phyloP scores from a whole-genome alignment of 148 eudicot genomes.

The Tetragonia tetragonoides region DNA sequence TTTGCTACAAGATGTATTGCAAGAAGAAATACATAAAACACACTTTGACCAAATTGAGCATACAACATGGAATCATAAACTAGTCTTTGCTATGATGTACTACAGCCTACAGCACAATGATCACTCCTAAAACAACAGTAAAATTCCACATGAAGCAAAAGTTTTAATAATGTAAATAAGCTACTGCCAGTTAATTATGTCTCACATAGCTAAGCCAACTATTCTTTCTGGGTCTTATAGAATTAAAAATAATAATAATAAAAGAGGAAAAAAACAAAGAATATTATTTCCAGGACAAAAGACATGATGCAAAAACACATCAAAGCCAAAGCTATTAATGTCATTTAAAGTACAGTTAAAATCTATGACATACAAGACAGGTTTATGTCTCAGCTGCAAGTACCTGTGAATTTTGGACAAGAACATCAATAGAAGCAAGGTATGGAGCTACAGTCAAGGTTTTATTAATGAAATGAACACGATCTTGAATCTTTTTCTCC shows the following conservation, averaged over 20 bases:
- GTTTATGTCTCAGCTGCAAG: slow-evolving; percentile 16
- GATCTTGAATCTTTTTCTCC: slow-evolving; percentile 65
- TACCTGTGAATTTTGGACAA: slow-evolving; percentile 97
- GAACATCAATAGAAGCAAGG: slow-evolving; percentile 88
- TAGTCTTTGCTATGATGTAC: neutral
- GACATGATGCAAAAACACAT: neutral
- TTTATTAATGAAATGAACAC: slow-evolving; percentile 90
- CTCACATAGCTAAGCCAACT: neutral
- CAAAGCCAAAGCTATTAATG: neutral
- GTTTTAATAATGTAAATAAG: neutral
- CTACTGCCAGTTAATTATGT: neutral
- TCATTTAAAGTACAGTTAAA: neutral
- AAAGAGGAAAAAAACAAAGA: too few relatives aligned
- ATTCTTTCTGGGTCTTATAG: too few relatives aligned
- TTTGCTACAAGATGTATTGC: neutral
- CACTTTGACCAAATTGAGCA: neutral
- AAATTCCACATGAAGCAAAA: neutral
- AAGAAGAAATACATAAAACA: neutral
- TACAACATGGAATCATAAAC: too few relatives aligned
- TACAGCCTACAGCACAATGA: neutral
- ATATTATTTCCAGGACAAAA: too few relatives aligned
- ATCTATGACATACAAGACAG: slow-evolving; percentile 4
- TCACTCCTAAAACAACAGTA: neutral
- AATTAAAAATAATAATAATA: too few relatives aligned
- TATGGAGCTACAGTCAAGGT: slow-evolving; percentile 86